Base-by-base conservation (phyloP, 1,284 basidiomycete species). In the Cutaneotrichosporon sp. region DNA sequence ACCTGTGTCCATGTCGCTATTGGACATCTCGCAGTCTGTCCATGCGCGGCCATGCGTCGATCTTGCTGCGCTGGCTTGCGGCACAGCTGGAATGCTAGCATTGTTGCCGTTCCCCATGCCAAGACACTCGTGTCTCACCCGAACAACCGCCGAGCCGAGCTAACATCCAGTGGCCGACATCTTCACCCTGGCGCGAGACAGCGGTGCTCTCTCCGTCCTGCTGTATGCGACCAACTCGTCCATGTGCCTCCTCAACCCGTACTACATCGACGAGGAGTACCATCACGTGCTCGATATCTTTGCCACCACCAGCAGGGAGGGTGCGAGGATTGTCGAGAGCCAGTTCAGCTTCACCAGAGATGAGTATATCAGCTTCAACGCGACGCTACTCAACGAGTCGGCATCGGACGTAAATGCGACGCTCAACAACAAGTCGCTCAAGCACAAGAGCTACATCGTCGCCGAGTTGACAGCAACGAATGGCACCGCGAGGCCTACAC, bases 151-250 rank as follows among this genome's bases (percentile, higher is more conserved):
- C 43, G 31, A 49, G 11, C 3, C 18, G 16, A 3, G 18, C 36
- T 51, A 24, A 55, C 50, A 38, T 47, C 29, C 51, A 53, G 51
- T 25, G 22, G 29, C 58, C 75, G 91, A 95, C 75, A 85, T 93
- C 56, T 92, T 94, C 76, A 90, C 89, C 0, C 81, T 91, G 43
- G 91, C 90, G 13, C 81, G 84, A 47, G 86, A 89, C 67, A 81
- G 85, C 60, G 92, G 92, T 6, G 92, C 92, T 0, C 84, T 86
- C 27, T 88, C 89, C 47, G 90, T 89, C 89, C 80, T 93, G 16
- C 80, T 92, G n/a, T 93, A 91, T 72, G 89, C 89, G 4, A 77
- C 84, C 33, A 84, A 83, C 64, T 89, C 89, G 2, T 76, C 85
- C 59, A 86, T 88, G 1, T 95, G 92, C 70, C 79, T 87, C 33